Base-by-base conservation (phyloP, 1,284 basidiomycete species). In the Anthracocystis panici-leucophaei region DNA sequence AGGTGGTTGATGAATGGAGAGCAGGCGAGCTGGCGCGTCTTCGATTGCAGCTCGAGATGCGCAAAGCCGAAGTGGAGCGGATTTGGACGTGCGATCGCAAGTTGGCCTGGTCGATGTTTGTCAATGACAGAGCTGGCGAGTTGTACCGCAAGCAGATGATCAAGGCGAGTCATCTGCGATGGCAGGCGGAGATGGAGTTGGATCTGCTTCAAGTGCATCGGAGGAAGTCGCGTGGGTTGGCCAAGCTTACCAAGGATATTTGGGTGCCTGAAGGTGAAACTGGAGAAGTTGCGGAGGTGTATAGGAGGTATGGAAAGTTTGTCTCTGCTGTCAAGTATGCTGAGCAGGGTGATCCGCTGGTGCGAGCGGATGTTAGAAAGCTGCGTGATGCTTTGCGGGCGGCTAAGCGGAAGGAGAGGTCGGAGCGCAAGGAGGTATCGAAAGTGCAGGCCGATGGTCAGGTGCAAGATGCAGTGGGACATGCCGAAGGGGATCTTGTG, bases 31-130 rank as follows among this genome's bases (percentile, higher is more conserved):
- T 75, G 25, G 42, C 65, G 11, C 53, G 61, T 5, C 49, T 75
- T 6, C 60, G 73, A n/a, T 29, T 67, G 49, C 68, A 75, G 57
- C 55, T 75, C 11, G 64, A 75, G 54, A 61, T 65, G 61, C 67
- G 73, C 29, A 65, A 61, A 40, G 63, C 61, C n/a, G 68, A 75
- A 46, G 54, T 75, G 16, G 73, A 55, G 5, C 67, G 73, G 23
- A 71, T 75, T 31, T 67, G 68, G 68, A 59, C 64, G 21, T 71
- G 68, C 61, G 73, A 75, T 44, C 73, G 73, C 57, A 71, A 71
- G 25, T 40, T 71, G 12, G 61, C 68, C 1, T 75, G 73, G 73
- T 66, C 61, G 18, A 66, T 57, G n/a, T 75, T 46, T 45, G 21
- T 68, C 29, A 42, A 75, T 35, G 45, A 62, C 18, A 38, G 63